Base-by-base conservation (phyloP, 106 monocot genomes). In the Platanthera zijinensis region DNA sequence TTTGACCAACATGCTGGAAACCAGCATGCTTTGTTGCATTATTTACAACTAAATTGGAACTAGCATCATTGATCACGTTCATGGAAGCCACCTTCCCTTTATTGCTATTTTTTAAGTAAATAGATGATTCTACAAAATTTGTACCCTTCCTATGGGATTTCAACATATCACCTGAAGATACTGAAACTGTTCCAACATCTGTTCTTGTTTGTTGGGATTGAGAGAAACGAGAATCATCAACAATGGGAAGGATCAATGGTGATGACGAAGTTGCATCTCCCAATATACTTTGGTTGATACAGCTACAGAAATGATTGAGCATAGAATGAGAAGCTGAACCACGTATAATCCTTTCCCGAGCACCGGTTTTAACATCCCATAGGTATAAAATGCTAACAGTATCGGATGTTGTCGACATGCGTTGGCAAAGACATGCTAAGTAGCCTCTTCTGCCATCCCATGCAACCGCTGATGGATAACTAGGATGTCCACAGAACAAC, bases 291-390 rank as follows among this genome's bases (percentile, higher is more conserved):
- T 62, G 62, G 54, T 57, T 84, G 61, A 92, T 86, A n/a, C 89
- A 78, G 52, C 77, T 81, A 82, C 97, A 99, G 67, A 99, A 92
- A 78, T 92, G 84, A 73, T 99, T 89, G 76, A 94, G 88, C 88
- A 94, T 90, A 48, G 84, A 92, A 82, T 81, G 81, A 63, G 94
- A 88, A 85, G 91, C 84, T 28, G 88, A 70, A 7, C 94, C 94
- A 67, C 77, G 84, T 61, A 94, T 86, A 73, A 94, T 77, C 49
- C 97, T 83, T 52, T 99, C 97, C 25, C 84, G 69, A 50, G 88
- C 89, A 84, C 97, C 97, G 2, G 94, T 84, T 75, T 99, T 99
- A 53, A 99, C 79, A 83, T 99, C 97, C 97, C 97, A 99, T 50
- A 99, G 57, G 72, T 88, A 94, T 53, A 99, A 80, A 57, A 84